Evolutionary conservation across 352 stramenopile species (phyloP).

Genomic region (Phytophthora crassamura): DNA sequence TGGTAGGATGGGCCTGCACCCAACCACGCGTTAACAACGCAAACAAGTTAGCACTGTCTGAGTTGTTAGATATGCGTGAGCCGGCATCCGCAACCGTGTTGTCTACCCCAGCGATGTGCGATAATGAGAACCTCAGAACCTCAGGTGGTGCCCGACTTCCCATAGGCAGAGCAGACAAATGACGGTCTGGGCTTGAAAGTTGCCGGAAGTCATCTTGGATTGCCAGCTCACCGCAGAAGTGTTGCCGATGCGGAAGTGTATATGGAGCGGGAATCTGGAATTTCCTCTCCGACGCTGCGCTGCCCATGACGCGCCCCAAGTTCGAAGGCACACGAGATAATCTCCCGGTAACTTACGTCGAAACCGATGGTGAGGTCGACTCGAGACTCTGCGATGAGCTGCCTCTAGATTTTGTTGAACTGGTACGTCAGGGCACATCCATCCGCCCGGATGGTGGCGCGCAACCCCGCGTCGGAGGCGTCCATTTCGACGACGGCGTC

Average conservation of each 20-base stretch:
- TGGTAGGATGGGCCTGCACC: neutral
- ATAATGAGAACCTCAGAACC: too few relatives aligned
- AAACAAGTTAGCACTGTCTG: constrained; percentile 1
- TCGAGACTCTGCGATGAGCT: neutral
- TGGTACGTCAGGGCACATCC: neutral
- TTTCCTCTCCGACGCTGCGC: too few relatives aligned
- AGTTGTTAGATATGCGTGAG: constrained; percentile 2
- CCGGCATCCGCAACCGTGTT: constrained; percentile 10
- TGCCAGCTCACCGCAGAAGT: constrained; percentile 24
- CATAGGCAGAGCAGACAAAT: neutral
- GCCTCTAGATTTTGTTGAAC: neutral
- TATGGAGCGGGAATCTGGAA: too few relatives aligned
- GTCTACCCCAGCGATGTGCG: neutral
- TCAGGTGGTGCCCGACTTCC: too few relatives aligned
- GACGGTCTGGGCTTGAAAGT: constrained; percentile 12
- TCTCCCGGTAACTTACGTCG: constrained; percentile 34
- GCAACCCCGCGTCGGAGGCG: constrained; percentile 16
- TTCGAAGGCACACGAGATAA: constrained; percentile 21
- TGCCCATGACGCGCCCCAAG: constrained; percentile 9
- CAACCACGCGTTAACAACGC: constrained; percentile 8
- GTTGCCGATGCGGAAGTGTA: constrained; percentile 33
- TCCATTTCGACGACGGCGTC: constrained; percentile 26
- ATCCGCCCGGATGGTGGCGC: constrained; percentile 1
- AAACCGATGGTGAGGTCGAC: constrained; percentile 3
- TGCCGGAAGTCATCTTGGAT: constrained; percentile 8